Conservation (phyloP, 495 filamentous ascomycete genomes). For the Penicillium bialowiezense region DNA sequence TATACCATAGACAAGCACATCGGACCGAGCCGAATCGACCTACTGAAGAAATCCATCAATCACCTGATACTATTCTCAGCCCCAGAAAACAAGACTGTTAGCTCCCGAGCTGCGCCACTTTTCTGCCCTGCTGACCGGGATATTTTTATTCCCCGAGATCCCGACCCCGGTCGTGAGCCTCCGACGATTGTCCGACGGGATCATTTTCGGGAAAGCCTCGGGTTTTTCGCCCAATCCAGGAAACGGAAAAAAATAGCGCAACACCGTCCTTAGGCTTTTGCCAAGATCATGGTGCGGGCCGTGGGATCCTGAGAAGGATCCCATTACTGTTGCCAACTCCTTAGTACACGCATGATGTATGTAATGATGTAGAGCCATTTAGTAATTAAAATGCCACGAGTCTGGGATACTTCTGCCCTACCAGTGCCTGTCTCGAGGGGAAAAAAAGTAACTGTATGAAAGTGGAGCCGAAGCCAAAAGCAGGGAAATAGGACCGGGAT, state of each 20-base stretch:
- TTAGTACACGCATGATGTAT: no score
- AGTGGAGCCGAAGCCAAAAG: no score
- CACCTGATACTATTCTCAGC: neutral
- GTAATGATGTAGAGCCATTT: no score
- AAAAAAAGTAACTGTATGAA: no score
- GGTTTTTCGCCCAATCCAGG: slow-evolving; percentile 16
- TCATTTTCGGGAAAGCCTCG: slow-evolving; percentile 15
- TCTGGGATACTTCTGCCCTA: no score
- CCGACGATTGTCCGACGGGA: slow-evolving; percentile 15
- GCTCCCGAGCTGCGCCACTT: neutral
- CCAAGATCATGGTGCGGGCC: slow-evolving; percentile 10
- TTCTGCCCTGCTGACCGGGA: neutral
- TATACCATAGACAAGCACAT: slow-evolving; percentile 12
- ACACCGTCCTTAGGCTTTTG: slow-evolving; percentile 4
- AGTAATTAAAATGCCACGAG: no score
- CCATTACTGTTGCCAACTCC: no score
- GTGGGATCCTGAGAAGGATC: neutral
- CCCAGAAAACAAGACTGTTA: neutral
- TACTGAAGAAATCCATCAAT: neutral
- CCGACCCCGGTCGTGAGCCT: neutral
- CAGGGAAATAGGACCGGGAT: no score
- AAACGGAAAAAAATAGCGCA: slow-evolving; percentile 20
- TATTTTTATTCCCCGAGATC: neutral
- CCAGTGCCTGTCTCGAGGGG: no score
- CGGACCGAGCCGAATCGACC: neutral